Evolutionary conservation across 73 alveolate genomes (phyloP).

Genomic region (Diophrys appendiculata): DNA sequence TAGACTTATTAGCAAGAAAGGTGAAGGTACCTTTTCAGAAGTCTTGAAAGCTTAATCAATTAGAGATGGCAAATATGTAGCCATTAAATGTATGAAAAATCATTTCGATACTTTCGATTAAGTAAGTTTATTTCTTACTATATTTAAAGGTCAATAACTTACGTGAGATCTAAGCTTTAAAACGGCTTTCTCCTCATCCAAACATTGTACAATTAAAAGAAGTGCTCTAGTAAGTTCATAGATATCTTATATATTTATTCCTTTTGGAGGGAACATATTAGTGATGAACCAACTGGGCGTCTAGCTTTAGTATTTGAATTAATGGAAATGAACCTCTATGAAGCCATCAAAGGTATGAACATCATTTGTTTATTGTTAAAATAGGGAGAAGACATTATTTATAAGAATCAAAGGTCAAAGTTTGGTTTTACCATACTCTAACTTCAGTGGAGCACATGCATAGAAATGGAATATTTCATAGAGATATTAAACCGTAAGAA

Average conservation of each 20-base stretch:
- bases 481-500: constrained; percentile 96
- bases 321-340: constrained; percentile 91
- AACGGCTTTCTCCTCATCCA: constrained; percentile 83
- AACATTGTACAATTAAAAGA: constrained; percentile 82
- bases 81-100: constrained; percentile 87
- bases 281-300: constrained; percentile 98
- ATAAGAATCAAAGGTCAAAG: constrained; percentile 84
- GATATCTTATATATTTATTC: no score
- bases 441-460: constrained; percentile 97
- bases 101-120: constrained; percentile 66
- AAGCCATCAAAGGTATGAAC: constrained; percentile 67
- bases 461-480: constrained; percentile 93
- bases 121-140: no score
- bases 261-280: no score
- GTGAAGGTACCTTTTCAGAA: constrained; percentile 90
- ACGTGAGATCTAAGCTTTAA: constrained; percentile 90
- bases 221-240: no score
- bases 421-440: constrained; percentile 83
- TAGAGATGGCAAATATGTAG: constrained; percentile 82
- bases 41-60: constrained; percentile 78
- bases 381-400: no score
- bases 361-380: constrained; percentile 84
- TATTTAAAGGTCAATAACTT: constrained; percentile 73
- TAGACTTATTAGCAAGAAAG: constrained; percentile 65
- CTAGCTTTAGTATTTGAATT: constrained; percentile 96